These are phyloP conservation scores for Lactifluus echinatus DNA, from an alignment of 768 basidiomycete species.

Conservation along the genomic window DNA sequence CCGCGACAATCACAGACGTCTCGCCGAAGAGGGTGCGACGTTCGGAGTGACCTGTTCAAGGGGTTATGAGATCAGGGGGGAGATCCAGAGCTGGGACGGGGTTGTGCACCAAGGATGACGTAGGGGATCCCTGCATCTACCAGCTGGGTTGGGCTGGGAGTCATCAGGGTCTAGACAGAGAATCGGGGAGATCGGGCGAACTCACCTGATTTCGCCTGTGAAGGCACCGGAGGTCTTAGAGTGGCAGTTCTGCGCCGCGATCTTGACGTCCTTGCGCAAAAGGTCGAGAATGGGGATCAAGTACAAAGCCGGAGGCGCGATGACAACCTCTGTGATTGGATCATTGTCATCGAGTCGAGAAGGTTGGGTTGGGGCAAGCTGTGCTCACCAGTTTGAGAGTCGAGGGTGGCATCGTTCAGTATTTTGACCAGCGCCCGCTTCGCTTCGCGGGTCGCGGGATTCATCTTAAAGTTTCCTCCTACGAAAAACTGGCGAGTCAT, in stretches of 20 bases:
- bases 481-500: constrained; percentile 89
- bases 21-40: constrained; percentile 91
- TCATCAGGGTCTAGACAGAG: neutral
- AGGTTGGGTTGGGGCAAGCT: constrained; percentile 8
- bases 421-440: constrained; percentile 56
- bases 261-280: constrained; percentile 58
- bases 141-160: constrained; percentile 66
- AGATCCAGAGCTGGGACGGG: neutral
- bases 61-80: constrained; percentile 3
- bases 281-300: constrained; percentile 60
- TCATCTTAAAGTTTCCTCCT: constrained; percentile 99
- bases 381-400: constrained; percentile 60
- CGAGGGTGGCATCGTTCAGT: constrained; percentile 74
- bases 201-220: constrained; percentile 93
- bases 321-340: constrained; percentile 67
- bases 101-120: constrained; percentile 78
- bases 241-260: constrained; percentile 91
- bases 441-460: constrained; percentile 59
- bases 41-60: constrained; percentile 77
- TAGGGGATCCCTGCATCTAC: constrained; percentile 80
- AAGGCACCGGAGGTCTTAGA: constrained; percentile 79
- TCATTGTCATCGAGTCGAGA: constrained; percentile 13
- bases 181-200: neutral
- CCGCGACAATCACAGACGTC: constrained; percentile 69
- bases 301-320: constrained; percentile 87